Conservation (phyloP, 2,329 filamentous ascomycete genomes). For the Arachnomyces sp. region DNA sequence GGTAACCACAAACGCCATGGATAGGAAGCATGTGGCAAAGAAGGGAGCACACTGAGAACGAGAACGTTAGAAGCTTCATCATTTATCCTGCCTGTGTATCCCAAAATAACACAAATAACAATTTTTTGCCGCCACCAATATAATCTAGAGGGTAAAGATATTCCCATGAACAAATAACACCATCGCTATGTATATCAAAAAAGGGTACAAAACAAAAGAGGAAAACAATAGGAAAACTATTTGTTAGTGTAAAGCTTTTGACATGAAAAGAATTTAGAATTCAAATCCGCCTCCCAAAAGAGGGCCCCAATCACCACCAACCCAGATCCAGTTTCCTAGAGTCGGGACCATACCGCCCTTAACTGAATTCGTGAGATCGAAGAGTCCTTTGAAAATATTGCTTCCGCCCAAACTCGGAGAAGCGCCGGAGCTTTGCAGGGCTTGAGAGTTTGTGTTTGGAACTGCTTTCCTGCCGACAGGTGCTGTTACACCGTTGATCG, state of each 20-base stretch:
- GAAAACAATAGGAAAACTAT: slow-evolving; percentile 4
- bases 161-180: too few relatives aligned
- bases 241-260: too few relatives aligned
- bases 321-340: slow-evolving; percentile 38
- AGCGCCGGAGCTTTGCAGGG: slow-evolving; percentile 17
- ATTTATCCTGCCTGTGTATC: too few relatives aligned
- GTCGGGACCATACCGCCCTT: slow-evolving; percentile 29
- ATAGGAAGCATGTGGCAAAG: too few relatives aligned
- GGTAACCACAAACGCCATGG: too few relatives aligned
- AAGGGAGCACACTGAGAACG: too few relatives aligned
- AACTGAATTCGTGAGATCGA: slow-evolving; percentile 29
- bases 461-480: slow-evolving; percentile 36
- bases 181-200: too few relatives aligned
- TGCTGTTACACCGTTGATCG: slow-evolving; percentile 50
- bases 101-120: too few relatives aligned
- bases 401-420: slow-evolving; percentile 23
- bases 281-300: slow-evolving; percentile 33
- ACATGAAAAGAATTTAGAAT: slow-evolving; percentile 14
- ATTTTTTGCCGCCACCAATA: too few relatives aligned
- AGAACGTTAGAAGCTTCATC: too few relatives aligned
- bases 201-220: not conserved
- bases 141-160: too few relatives aligned
- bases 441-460: slow-evolving; percentile 19
- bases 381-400: slow-evolving; percentile 29
- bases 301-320: slow-evolving; percentile 33